A percentile compares a stretch with the other conserved stretches of the same genome.
Conservation (phyloP, 2,329 filamentous ascomycete genomes). For the Microcyclospora pomicola region DNA sequence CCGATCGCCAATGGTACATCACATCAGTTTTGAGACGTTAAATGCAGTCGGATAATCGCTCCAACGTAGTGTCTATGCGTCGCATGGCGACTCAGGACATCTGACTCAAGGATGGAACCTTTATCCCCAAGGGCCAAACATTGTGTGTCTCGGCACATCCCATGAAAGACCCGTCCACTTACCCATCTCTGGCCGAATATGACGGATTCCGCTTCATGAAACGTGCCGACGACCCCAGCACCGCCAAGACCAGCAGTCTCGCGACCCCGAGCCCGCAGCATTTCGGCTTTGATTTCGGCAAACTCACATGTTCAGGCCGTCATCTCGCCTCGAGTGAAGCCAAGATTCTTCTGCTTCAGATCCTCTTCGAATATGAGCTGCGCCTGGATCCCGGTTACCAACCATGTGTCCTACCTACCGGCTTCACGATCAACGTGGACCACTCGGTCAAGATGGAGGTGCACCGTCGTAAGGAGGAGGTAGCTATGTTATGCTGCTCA, state of each 20-base stretch:
- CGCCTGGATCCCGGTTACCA: constrained; percentile 8
- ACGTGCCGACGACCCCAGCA: constrained; percentile 9
- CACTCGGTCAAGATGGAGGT: neutral
- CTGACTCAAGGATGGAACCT: constrained; percentile 16
- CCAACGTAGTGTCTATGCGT: constrained; percentile 10
- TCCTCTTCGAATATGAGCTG: constrained; percentile 24
- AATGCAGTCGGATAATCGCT: neutral
- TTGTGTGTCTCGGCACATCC: constrained; percentile 6
- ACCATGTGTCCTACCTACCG: neutral
- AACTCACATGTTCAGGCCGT: constrained; percentile 22
- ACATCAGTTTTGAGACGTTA: neutral
- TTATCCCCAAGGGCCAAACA: constrained; percentile 10
- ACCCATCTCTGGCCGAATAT: constrained; percentile 10
- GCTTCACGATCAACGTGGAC: neutral
- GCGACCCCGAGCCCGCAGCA: constrained; percentile 11
- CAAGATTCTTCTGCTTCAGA: constrained; percentile 20
- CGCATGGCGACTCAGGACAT: constrained; percentile 10
- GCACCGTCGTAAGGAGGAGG: too few relatives aligned
- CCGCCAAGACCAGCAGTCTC: constrained; percentile 11
- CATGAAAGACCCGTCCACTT: constrained; percentile 5
- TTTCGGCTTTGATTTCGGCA: constrained; percentile 18
- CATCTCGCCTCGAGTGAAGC: constrained; percentile 23
- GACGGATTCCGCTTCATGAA: constrained; percentile 11
- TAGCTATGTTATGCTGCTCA: too few relatives aligned
- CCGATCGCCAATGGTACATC: constrained; percentile 8